Evolutionary conservation across 192 early-diverging fungal species (phyloP).

Genomic region (Linderina pennispora): DNA sequence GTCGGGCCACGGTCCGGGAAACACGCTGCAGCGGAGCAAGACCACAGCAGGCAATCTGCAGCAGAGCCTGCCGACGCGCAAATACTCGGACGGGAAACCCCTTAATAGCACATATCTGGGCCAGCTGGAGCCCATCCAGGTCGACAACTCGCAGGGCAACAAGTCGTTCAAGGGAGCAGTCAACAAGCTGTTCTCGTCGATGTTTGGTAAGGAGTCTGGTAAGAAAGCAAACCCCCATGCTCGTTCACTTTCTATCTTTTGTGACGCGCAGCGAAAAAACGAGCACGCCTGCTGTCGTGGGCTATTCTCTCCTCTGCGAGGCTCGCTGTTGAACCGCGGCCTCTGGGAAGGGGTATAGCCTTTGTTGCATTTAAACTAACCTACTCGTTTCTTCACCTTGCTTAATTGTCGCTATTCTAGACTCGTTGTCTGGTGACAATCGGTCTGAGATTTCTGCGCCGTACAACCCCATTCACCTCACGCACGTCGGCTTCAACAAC

Average conservation of each 20-base stretch:
- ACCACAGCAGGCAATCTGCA: conserved; percentile 24
- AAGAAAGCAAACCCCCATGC: too few species aligned
- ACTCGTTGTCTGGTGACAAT: conserved; percentile 57
- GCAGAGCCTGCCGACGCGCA: conserved; percentile 27
- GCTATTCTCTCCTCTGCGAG: too few species aligned
- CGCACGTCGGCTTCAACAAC: conserved; percentile 96
- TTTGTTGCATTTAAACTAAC: too few species aligned
- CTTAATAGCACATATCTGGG: conserved; percentile 47
- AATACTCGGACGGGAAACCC: conserved; percentile 41
- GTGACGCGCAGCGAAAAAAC: background rate
- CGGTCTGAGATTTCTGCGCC: conserved; percentile 89
- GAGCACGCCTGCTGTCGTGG: background rate
- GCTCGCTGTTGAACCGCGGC: too few species aligned
- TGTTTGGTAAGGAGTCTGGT: conserved; percentile 36
- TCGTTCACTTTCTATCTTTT: background rate
- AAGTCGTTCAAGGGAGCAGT: conserved; percentile 48
- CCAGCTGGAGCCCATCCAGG: conserved; percentile 45
- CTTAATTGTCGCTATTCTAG: conserved; percentile 20
- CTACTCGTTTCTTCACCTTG: conserved; percentile 3
- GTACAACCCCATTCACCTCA: conserved; percentile 95
- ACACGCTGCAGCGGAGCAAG: conserved; percentile 45
- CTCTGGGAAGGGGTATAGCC: too few species aligned
- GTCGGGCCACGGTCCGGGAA: conserved; percentile 22
- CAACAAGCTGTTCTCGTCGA: conserved; percentile 47
- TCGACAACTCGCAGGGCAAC: conserved; percentile 26